Conservation (phyloP, 176 grass and related monocot genomes). For the Avena insularis region DNA sequence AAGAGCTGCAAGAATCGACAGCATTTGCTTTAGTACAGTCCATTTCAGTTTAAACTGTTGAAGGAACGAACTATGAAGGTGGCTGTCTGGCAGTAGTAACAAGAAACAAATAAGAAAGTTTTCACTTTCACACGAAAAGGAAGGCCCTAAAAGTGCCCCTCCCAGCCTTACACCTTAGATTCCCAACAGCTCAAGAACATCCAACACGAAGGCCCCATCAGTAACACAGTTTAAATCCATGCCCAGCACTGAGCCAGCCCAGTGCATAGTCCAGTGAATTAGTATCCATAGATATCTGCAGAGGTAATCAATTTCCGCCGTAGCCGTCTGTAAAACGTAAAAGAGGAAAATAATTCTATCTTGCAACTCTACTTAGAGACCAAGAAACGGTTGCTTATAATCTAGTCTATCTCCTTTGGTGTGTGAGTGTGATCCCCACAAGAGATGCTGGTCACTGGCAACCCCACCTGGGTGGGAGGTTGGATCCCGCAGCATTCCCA, state of each 20-base stretch:
- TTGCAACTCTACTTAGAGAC: neutral
- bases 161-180: neutral
- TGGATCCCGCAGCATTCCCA: neutral
- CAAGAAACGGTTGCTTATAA: neutral
- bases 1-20: neutral
- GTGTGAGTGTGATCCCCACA: neutral
- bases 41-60: too few relatives aligned
- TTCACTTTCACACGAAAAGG: neutral
- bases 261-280: neutral
- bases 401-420: neutral
- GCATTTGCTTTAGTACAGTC: neutral
- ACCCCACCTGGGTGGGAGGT: neutral
- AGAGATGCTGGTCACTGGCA: neutral
- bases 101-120: neutral
- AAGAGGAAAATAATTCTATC: neutral
- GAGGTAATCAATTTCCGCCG: neutral
- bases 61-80: neutral
- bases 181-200: neutral
- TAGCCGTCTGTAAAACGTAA: neutral
- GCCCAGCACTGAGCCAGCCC: slow-evolving; percentile 6
- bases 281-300: neutral
- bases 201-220: neutral
- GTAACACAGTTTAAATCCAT: neutral
- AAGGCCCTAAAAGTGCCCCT: neutral
- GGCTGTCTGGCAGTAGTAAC: neutral